Evolutionary conservation across 139 green algal genomes (phyloP).

Genomic region (Chara braunii): DNA sequence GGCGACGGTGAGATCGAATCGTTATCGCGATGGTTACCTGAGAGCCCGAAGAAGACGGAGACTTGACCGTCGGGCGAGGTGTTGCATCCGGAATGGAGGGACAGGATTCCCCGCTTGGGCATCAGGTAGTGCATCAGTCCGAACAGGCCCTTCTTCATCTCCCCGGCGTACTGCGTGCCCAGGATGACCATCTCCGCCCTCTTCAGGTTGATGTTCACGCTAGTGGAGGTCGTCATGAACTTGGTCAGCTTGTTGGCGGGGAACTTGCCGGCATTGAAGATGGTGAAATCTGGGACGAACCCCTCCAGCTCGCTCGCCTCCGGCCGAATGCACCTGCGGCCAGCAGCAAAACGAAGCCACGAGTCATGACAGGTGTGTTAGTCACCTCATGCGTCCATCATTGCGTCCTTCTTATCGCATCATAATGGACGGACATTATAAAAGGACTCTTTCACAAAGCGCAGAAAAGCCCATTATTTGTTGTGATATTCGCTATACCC

Average conservation of each 20-base stretch:
- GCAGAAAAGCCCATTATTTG: too few species aligned
- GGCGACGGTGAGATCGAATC: too few species aligned
- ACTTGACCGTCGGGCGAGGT: constrained; percentile 54
- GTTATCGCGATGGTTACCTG: too few species aligned
- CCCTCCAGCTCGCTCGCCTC: constrained; percentile 69
- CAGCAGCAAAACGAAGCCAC: too few species aligned
- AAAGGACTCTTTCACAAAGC: too few species aligned
- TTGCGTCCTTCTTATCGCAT: too few species aligned
- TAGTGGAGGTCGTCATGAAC: constrained; percentile 84
- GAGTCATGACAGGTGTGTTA: too few species aligned
- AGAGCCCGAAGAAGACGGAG: constrained; percentile 44
- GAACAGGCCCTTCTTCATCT: constrained; percentile 90
- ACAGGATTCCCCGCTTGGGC: constrained; percentile 72
- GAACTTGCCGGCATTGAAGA: constrained; percentile 87
- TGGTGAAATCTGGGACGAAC: constrained; percentile 78
- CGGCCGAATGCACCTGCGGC: constrained; percentile 58
- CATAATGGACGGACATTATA: too few species aligned
- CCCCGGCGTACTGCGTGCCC: constrained; percentile 75
- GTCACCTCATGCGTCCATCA: too few species aligned
- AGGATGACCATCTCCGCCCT: constrained; percentile 61
- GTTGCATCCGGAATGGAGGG: constrained; percentile 68
- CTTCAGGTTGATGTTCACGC: constrained; percentile 70
- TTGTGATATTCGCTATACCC: too few species aligned
- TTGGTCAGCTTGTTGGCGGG: constrained; percentile 70
- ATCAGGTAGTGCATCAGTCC: constrained; percentile 86